Base-by-base conservation (phyloP, 106 monocot genomes). In the Apostasia shenzhenica region DNA sequence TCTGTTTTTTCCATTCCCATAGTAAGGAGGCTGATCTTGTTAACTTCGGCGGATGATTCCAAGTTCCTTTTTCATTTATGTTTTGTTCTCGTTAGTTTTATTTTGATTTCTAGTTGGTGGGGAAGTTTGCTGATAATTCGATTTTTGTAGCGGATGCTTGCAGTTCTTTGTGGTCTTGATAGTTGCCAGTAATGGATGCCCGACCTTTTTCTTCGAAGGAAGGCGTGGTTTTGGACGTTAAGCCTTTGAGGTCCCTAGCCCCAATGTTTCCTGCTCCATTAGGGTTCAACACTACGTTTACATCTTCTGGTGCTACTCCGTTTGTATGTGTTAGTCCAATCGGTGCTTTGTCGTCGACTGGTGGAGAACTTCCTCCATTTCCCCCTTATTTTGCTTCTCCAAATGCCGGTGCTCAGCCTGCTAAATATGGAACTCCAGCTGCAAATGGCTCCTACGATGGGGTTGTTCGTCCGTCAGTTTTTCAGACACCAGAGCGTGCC, bases 181-280 rank as follows among this genome's bases (percentile, higher is more conserved):
- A 26, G 26, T 26, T 26, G 26, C 5, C 8, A 65, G 65, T 47
- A 12, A 65, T 65, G 65, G 65, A 65, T 48, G 65, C 65, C 8
- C 48, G 43, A 11, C 46, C 65, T 0, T 41, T 65, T 65, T 48
- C 65, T 0, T 51, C 71, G 10, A 14, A 71, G 12, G 63, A 69
- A 40, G 50, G 39, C 58, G 72, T 55, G 10, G 69, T 67, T 1
- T 61, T 95, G 52, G 91, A 95, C 70, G 86, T 75, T 1, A 95
- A 91, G 55, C 91, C 95, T 1, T 47, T 95, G 48, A 65, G 86
- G 57, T 71, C 83, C 52, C 59, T 95, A 56, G 67, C 91, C 11
- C 94, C 94, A 12, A 85, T 94, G 91, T 85, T 91, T 67, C 94
- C 94, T 5, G 53, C 83, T 1, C 75, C 86, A 38, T 61, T 80